Evolutionary conservation across 2,329 filamentous ascomycete species (phyloP).

Genomic region (Epichloe aotearoae): DNA sequence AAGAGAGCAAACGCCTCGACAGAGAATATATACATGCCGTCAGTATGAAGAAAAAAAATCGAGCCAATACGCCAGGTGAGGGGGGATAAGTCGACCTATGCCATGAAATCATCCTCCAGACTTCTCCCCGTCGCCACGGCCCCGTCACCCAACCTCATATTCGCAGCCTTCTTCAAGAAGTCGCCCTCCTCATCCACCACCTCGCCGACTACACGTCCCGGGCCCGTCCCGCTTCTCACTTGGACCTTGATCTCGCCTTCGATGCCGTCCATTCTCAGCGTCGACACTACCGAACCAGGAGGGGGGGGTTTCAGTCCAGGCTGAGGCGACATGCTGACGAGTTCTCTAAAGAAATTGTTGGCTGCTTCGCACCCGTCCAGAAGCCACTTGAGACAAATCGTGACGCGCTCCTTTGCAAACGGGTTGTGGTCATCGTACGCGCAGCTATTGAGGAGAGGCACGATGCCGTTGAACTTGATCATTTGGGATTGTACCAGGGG

Average conservation of each 20-base stretch:
- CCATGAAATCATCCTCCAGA: slow-evolving; percentile 34
- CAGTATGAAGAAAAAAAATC: background rate
- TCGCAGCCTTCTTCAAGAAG: slow-evolving; percentile 30
- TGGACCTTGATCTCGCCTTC: slow-evolving; percentile 43
- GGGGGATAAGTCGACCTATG: slow-evolving; percentile 10
- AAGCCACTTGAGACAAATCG: slow-evolving; percentile 75
- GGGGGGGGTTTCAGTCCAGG: slow-evolving; percentile 24
- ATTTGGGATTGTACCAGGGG: slow-evolving; percentile 79
- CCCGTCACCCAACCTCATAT: slow-evolving; percentile 23
- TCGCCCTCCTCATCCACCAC: slow-evolving; percentile 9
- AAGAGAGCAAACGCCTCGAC: background rate
- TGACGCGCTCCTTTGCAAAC: slow-evolving; percentile 83
- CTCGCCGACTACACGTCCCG: slow-evolving; percentile 1
- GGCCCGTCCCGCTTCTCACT: slow-evolving; percentile 25
- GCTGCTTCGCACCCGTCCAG: slow-evolving; percentile 64
- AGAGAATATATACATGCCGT: background rate
- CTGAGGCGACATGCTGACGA: slow-evolving; percentile 34
- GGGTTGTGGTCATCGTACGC: slow-evolving; percentile 87
- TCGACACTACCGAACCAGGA: slow-evolving; percentile 25
- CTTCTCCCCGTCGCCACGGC: slow-evolving; percentile 10
- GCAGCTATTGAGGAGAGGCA: slow-evolving; percentile 79
- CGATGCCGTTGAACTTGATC: slow-evolving; percentile 70
- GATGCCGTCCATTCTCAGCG: slow-evolving; percentile 41
- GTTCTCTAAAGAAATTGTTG: slow-evolving; percentile 54
- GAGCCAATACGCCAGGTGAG: background rate